Evolutionary conservation across 2,329 filamentous ascomycete species (phyloP).

Genomic region (Monosporascus sp.): DNA sequence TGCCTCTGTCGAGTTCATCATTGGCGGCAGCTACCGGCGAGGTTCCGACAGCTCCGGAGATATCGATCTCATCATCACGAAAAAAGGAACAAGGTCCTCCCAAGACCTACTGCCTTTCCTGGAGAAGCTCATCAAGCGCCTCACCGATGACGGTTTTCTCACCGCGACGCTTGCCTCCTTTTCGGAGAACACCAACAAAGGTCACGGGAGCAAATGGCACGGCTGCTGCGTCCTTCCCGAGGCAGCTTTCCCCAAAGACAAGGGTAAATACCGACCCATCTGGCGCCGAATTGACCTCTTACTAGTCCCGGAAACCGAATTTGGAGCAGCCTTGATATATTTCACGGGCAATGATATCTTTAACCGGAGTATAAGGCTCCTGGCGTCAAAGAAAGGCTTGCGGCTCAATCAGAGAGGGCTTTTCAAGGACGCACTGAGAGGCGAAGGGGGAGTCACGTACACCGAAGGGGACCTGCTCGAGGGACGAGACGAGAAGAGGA

Average conservation of each 20-base stretch:
- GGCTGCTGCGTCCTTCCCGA: conserved; percentile 70
- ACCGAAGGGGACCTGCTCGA: conserved; percentile 68
- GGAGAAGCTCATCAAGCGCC: conserved; percentile 52
- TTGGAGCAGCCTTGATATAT: conserved; percentile 85
- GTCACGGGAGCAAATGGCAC: conserved; percentile 70
- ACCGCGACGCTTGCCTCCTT: conserved; percentile 61
- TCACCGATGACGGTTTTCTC: conserved; percentile 61
- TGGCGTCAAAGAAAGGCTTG: conserved; percentile 79
- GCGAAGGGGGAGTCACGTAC: conserved; percentile 50
- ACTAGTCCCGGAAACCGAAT: conserved; percentile 71
- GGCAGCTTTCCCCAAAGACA: conserved; percentile 19
- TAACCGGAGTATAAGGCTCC: conserved; percentile 75
- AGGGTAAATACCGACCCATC: conserved; percentile 30
- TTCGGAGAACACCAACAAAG: conserved; percentile 31
- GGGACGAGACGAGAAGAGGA: conserved; percentile 67
- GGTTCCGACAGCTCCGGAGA: conserved; percentile 71
- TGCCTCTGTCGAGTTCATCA: conserved; percentile 58
- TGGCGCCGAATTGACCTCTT: conserved; percentile 86
- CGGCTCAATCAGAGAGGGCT: conserved; percentile 78
- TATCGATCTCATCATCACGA: conserved; percentile 80
- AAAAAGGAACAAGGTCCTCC: conserved; percentile 47
- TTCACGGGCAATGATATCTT: conserved; percentile 96
- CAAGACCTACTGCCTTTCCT: conserved; percentile 58
- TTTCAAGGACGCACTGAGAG: conserved; percentile 64
- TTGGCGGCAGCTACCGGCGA: conserved; percentile 81